Evolutionary conservation across 129 eudicot species (phyloP), one percentile per base, ranked within the genome.

Genomic region (Flaveria bidentis): DNA sequence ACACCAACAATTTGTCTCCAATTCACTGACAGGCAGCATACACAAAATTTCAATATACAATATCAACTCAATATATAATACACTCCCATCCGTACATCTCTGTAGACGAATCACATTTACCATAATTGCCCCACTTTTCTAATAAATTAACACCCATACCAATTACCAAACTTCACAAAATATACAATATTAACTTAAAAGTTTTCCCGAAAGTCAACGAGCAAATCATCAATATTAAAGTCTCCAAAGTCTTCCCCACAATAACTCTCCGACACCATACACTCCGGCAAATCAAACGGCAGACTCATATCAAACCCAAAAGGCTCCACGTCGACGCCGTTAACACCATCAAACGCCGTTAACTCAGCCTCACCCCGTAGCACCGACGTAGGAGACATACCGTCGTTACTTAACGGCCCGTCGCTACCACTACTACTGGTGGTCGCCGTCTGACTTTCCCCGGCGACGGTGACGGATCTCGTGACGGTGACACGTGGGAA

Each of bases 381-480:
- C 41, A 86, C 95, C 14, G 95, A 89, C 71, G 91, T 86, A 10
- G 95, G 95, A 9, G 95, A 89, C 83, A 78, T 68, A 67, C 53
- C 77, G 33, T 61, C 77, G 84, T 74, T 80, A 25, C 6, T 63
- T 9, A 67, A 11, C 26, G 23, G 17, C 18, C 44, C 82, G 33
- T 71, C 78, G 5, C 85, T 66, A 15, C 74, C 63, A 23, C 69
- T 74, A 33, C 74, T 73, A 56, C 62, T 49, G 2, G 57, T 33
- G 11, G 51, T 66, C 2, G 76, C 42, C 13, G 76, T 64, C 69
- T 65, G 52, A 73, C 83, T 56, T 53, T 52, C 50, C 7, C 61
- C 52, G 2, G 53, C 69, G 7, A 60, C 76, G 1, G 83, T 28
- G 20, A 61, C 77, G 14, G 80, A 81, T 42, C 16, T 78, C 16